phyloP scores from a whole-genome alignment of 306 rosid species.

The Pyrus communis region DNA sequence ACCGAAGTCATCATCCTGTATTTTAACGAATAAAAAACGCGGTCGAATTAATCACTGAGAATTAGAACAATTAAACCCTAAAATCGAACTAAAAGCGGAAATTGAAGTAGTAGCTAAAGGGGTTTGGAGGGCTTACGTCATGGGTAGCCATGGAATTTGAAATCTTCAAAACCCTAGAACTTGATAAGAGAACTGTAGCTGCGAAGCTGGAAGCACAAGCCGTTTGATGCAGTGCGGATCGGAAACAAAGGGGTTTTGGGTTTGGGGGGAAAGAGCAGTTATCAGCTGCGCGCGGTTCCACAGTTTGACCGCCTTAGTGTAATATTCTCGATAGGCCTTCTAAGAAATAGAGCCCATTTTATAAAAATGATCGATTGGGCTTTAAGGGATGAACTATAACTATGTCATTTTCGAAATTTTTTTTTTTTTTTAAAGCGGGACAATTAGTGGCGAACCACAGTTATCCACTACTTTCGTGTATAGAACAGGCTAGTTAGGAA shows the following conservation, averaged over 20 bases:
- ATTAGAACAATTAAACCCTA: background rate
- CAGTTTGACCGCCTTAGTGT: background rate
- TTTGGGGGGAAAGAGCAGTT: background rate
- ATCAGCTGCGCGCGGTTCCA: background rate
- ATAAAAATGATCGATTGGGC: no score
- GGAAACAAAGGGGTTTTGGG: background rate
- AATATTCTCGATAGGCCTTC: background rate
- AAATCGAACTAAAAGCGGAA: background rate
- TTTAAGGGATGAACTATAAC: no score
- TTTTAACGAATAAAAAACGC: background rate
- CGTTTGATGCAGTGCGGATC: background rate
- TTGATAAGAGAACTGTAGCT: background rate
- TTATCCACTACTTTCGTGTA: no score
- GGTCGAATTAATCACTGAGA: background rate
- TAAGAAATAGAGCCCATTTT: background rate
- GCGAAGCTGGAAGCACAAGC: background rate
- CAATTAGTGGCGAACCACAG: no score
- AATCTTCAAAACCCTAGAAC: slow-evolving; percentile 13
- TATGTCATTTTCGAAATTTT: no score
- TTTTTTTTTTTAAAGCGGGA: no score
- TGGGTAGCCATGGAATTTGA: slow-evolving; percentile 31
- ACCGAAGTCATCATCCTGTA: slow-evolving; percentile 81
- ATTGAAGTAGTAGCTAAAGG: background rate
- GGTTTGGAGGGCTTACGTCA: slow-evolving; percentile 20
- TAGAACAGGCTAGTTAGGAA: no score